Evolutionary conservation across 768 basidiomycete species (phyloP), one percentile per base, ranked within the genome.

Genomic region (Sutorius australiensis): DNA sequence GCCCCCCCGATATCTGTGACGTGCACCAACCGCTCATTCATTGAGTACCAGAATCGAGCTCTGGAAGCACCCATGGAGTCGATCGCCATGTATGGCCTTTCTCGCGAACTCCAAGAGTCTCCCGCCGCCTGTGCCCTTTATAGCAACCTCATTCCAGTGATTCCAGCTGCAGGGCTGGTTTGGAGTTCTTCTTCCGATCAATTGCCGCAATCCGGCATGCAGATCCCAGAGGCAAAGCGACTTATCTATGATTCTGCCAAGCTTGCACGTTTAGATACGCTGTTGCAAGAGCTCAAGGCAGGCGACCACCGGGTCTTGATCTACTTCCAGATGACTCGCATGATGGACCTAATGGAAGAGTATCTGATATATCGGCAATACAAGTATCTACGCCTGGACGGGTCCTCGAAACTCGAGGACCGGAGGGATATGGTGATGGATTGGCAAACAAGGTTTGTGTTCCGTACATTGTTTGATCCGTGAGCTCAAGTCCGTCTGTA

Each of bases 271-370:
- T 78, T 99, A 44, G 97, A 99, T 69, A 64, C 78, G 19, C 75
- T 99, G n/a, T 76, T 99, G 8, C 88, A 91, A 55, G 91, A 95
- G 63, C 83, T 99, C 52, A 98, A 97, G 73, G 79, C 83, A 33
- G 89, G 86, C 1, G 95, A 95, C 56, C 97, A 99, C 71, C 86
- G 94, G 42, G 92, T 95, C 13, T 72, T 99, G 61, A 80, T 99
- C 17, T 99, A 98, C 73, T 98, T 98, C 85, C 97, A 99, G 71
- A 99, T 99, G 97, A 98, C 95, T 12, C 83, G 88, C 54, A 99
- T 98, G 97, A 97, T 99, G 87, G 95, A 98, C 68, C 76, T 98
- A 46, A 95, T 98, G 84, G 97, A 98, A 70, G 97, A 98, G 68
- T 99, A 98, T 68, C 78, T 99, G 55, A 92, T 97, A 53, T 97